These are phyloP conservation scores for Fusarium circinatum DNA, from an alignment of 2,329 filamentous ascomycete genomes.

Conservation along the genomic window DNA sequence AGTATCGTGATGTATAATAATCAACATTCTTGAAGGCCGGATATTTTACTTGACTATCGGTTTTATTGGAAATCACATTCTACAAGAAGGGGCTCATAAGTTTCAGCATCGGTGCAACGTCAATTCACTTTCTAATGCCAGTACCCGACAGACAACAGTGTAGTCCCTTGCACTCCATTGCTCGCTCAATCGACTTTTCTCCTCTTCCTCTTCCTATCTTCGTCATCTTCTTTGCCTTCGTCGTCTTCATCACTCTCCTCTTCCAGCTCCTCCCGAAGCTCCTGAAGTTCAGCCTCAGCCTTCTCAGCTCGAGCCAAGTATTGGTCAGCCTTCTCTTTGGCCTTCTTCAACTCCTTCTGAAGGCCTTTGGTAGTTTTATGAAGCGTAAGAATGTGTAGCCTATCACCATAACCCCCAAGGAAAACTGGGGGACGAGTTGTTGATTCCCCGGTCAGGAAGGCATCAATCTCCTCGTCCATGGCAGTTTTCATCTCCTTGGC, in stretches of 20 bases:
- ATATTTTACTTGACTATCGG: fast-evolving
- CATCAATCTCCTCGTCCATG: neutral
- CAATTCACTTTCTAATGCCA: neutral
- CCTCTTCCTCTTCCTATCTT: neutral
- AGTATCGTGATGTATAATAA: neutral
- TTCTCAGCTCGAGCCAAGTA: neutral
- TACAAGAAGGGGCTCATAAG: fast-evolving
- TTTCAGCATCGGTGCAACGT: fast-evolving
- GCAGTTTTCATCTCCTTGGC: neutral
- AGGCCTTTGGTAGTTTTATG: no score
- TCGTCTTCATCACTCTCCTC: fast-evolving
- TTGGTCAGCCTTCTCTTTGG: neutral
- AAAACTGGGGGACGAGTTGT: neutral
- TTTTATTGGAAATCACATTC: fast-evolving
- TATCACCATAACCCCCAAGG: neutral
- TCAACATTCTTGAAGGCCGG: fast-evolving
- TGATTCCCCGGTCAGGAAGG: neutral
- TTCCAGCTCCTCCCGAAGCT: neutral
- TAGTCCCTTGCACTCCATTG: neutral
- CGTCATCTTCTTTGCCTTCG: fast-evolving
- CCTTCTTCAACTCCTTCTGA: no score
- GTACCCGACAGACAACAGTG: neutral
- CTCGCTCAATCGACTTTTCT: neutral
- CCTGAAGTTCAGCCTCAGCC: neutral
- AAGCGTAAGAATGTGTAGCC: no score